These are phyloP conservation scores for Discostella stelligeroides DNA, from an alignment of 108 stramenopile species.

Conservation along the genomic window DNA sequence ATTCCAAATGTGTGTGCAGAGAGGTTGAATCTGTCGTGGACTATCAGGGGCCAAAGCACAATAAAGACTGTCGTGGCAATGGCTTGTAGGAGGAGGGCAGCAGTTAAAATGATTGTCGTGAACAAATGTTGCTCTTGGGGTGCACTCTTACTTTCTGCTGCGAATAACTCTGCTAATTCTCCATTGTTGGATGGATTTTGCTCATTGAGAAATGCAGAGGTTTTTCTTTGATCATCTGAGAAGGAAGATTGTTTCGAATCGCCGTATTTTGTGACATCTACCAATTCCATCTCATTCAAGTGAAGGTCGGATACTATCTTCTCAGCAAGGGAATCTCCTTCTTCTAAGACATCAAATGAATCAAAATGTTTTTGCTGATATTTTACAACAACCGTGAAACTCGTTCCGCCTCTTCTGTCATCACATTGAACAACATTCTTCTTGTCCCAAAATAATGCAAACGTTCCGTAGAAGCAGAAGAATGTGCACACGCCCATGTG, in stretches of 20 bases:
- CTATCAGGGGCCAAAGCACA: constrained; percentile 37
- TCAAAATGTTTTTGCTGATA: constrained; percentile 16
- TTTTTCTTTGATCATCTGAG: not conserved
- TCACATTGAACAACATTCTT: constrained; percentile 14
- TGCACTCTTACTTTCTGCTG: not conserved
- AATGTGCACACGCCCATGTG: constrained; percentile 39
- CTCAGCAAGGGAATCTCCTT: not conserved
- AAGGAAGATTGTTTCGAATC: not conserved
- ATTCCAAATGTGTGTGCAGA: constrained; percentile 39
- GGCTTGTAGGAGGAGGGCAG: constrained; percentile 32
- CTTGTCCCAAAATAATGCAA: constrained; percentile 36
- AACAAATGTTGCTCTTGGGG: not conserved
- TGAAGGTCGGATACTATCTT: not conserved
- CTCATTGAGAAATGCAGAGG: constrained; percentile 23
- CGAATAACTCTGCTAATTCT: not conserved
- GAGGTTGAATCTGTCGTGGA: constrained; percentile 29
- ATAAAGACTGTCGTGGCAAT: constrained; percentile 27
- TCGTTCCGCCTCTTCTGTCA: not conserved
- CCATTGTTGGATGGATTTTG: constrained; percentile 8
- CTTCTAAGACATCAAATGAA: constrained; percentile 13
- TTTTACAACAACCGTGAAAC: not conserved
- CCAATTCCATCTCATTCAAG: constrained; percentile 9
- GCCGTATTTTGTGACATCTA: not conserved
- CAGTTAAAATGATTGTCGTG: constrained; percentile 14
- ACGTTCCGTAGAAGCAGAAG: constrained; percentile 42